A percentile compares a stretch with the other conserved stretches of the same genome.
Evolutionary conservation across 2,329 filamentous ascomycete genomes (phyloP).

Genomic region (Xenoacremonium recifei): DNA sequence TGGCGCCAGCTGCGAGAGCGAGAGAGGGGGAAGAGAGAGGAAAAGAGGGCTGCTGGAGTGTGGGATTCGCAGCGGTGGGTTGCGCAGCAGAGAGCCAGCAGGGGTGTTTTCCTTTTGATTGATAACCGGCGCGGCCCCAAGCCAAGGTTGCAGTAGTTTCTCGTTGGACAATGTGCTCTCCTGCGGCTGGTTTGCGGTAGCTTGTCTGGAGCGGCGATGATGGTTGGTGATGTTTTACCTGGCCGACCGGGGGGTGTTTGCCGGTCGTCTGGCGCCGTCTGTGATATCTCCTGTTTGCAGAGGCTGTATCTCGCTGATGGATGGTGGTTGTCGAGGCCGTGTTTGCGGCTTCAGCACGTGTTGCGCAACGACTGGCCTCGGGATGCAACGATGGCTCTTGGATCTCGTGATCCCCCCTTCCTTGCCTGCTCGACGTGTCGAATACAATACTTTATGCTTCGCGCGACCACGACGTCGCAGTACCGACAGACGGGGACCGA

Average conservation of each 20-base stretch:
- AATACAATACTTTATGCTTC: neutral
- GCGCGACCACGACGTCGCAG: neutral
- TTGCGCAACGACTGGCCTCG: neutral
- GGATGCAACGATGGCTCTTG: neutral
- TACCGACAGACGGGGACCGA: constrained; percentile 1
- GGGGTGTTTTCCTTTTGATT: constrained; percentile 10
- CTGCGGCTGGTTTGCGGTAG: neutral
- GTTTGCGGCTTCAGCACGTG: neutral
- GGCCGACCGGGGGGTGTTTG: no score
- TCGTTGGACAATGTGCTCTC: neutral
- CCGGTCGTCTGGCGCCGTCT: neutral
- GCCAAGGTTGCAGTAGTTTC: no score
- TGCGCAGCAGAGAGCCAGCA: constrained; percentile 6
- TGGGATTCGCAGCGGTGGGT: constrained; percentile 11
- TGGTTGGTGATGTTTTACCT: neutral
- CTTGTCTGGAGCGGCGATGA: neutral
- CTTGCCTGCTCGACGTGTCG: neutral
- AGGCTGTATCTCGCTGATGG: neutral
- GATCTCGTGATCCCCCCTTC: neutral
- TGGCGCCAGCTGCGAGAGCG: no score
- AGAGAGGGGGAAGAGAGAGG: constrained; percentile 9
- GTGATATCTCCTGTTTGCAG: neutral
- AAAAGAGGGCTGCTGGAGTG: constrained; percentile 15
- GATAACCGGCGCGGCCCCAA: constrained; percentile 2
- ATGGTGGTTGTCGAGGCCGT: no score